Conservation (phyloP, 345 rosid genomes). For the Moricandia arvensis region DNA sequence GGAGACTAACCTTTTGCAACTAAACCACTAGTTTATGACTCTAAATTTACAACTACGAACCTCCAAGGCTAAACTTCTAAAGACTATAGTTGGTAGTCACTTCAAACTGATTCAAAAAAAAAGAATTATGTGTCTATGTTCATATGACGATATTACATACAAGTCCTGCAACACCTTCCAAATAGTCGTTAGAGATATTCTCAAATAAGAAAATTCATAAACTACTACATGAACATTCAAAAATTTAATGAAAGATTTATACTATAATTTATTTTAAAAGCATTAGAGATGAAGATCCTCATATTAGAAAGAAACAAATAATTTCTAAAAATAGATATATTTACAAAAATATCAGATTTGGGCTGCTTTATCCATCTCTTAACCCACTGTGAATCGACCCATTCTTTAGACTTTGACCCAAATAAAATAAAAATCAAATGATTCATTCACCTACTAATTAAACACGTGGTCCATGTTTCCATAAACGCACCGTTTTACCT, state of each 20-base stretch:
- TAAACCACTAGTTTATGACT: no score
- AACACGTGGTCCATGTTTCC: constrained; percentile 30
- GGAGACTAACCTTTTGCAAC: no score
- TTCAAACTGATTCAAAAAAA: no score
- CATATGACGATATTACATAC: not conserved
- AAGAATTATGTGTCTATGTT: not conserved
- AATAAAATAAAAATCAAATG: not conserved
- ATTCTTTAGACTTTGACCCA: constrained; percentile 9
- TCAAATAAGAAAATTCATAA: no score
- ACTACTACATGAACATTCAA: no score
- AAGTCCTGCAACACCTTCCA: not conserved
- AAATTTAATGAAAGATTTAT: no score
- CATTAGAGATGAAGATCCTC: no score
- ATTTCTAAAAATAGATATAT: no score
- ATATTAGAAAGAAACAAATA: no score
- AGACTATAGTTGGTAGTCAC: not conserved
- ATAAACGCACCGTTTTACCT: constrained; percentile 39
- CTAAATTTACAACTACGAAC: not conserved
- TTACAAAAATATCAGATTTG: not conserved
- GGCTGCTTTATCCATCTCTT: not conserved
- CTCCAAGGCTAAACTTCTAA: not conserved
- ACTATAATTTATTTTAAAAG: no score
- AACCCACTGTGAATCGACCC: not conserved
- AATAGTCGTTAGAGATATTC: not conserved
- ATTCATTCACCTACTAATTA: constrained; percentile 32